Evolutionary conservation across 371 early-diverging fungal species (phyloP), one percentile per base, ranked within the genome.

Genomic region (Mortierella sp.): DNA sequence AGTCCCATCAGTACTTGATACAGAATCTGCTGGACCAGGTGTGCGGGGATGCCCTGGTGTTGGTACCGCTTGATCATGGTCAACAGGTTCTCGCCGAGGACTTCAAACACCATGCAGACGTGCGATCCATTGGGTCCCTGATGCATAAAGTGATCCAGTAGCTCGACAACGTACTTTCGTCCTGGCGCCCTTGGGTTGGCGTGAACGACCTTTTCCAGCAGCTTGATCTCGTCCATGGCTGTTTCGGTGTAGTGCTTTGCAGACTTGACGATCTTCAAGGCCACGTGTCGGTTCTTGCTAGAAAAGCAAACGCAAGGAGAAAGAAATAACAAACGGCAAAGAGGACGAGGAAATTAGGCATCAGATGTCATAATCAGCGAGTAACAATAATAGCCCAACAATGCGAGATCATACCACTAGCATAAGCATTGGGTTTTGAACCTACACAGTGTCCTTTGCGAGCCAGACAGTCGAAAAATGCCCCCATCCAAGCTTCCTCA

Each of bases 401-500:
- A 7, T 9, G 1, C 14, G 24, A 8, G 50, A 50, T 50, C 50
- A 24, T 14, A n/a, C 4, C 22, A 24, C 24, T 50, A 24, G 50
- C 50, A 50, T 24, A 24, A 24, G 24, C n/a, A n/a, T n/a, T 50
- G 50, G 13, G n/a, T 10, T 29, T 24, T 43, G 47, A 61, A 71
- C 91, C 80, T 90, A 93, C 93, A 88, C 84, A 53, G 85, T 86
- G 82, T 98, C 98, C 61, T 90, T 87, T 40, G 95, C 94, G 68
- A 99, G 90, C 98, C 98, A 98, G 24, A 99, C 99, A 0, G 98
- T 98, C 2, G 97, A 97, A 76, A 98, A 99, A 80, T 99, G 99
- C 16, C 99, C 99, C 98, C 98, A 99, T 31, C 99, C 99, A 48
- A 99, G 91, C 85, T 99, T 99, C 55, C 97, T 90, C 40, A 97